Base-by-base conservation (phyloP, 2,329 filamentous ascomycete genomes). In the Triangularia verruculosa region DNA sequence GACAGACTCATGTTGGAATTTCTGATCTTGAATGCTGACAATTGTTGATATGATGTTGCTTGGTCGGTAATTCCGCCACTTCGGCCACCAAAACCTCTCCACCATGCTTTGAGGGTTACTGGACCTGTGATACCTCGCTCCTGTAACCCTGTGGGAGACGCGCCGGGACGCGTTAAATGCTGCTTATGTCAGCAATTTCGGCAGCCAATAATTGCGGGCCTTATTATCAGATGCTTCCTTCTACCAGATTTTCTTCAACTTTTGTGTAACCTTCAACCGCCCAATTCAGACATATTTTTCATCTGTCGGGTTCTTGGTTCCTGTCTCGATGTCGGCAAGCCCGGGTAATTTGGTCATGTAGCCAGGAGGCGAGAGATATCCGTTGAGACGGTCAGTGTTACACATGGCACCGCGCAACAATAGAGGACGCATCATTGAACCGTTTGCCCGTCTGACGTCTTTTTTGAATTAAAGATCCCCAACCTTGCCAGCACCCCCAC, bases 1-100 rank as follows among this genome's bases (percentile, higher is more conserved):
- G 64, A 24, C 61, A 67, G 65, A 12, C 27, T 57, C 43, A 34
- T 24, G 20, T 27, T 13, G 7, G 56, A 11, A 17, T 51, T 34
- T 22, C 24, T 5, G 34, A 34, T 30, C 15, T 54, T 55, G 24
- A 43, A 30, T 52, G 25, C 12, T 13, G 39, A 11, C n/a, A 39
- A 39, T n/a, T 39, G 34, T 15, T 39, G 13, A 34, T 17, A 13
- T 24, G 22, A 30, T 15, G 20, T 6, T 43, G 53, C 39, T 20
- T 47, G 20, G 51, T 13, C 32, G 2, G 12, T 9, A 34, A 39
- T 39, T 39, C 13, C 17, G 15, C 39, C 22, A 20, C 17, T 20
- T 47, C n/a, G 3, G 7, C 39, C n/a, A 9, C 1, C n/a, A 47
- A 47, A 20, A 47, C 39, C 39, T 11, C 39, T 20, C 39, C 39